Conservation (phyloP, 1,284 basidiomycete genomes). For the Irpex lacteus region DNA sequence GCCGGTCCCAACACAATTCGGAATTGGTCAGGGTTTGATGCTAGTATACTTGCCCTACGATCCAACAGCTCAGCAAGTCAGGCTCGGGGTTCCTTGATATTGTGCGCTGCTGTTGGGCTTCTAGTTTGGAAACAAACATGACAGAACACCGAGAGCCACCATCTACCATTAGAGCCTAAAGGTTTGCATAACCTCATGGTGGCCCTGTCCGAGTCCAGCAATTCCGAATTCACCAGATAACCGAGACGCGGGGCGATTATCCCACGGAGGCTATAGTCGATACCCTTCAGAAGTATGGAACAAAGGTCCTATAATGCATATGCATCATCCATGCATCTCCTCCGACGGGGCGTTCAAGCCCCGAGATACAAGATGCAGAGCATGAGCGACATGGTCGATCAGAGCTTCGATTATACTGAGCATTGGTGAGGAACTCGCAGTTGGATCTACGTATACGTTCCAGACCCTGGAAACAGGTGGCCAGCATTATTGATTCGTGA, state of each 20-base stretch:
- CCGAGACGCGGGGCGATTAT: not conserved
- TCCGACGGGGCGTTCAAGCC: not conserved
- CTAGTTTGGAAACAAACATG: not conserved
- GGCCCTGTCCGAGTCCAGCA: not conserved
- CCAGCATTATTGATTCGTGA: not conserved
- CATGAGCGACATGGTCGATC: not conserved
- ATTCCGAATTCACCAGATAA: not conserved
- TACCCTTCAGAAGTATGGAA: not conserved
- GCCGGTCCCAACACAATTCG: not conserved
- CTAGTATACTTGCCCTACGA: not conserved
- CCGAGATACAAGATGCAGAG: not conserved
- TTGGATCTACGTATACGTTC: not conserved
- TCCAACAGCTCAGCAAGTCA: not conserved
- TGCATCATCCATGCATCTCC: not conserved
- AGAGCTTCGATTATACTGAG: not conserved
- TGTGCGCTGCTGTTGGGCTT: not conserved
- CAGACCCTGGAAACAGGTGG: not conserved
- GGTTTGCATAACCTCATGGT: not conserved
- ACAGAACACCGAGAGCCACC: not conserved
- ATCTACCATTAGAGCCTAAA: not conserved
- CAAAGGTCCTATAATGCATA: not conserved
- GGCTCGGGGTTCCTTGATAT: not conserved
- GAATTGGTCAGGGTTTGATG: not conserved
- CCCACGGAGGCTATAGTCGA: not conserved
- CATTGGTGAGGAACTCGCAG: not conserved